Evolutionary conservation across 1,139 yeast genomes (phyloP).

Genomic region (Suhomyces bolitotheri): DNA sequence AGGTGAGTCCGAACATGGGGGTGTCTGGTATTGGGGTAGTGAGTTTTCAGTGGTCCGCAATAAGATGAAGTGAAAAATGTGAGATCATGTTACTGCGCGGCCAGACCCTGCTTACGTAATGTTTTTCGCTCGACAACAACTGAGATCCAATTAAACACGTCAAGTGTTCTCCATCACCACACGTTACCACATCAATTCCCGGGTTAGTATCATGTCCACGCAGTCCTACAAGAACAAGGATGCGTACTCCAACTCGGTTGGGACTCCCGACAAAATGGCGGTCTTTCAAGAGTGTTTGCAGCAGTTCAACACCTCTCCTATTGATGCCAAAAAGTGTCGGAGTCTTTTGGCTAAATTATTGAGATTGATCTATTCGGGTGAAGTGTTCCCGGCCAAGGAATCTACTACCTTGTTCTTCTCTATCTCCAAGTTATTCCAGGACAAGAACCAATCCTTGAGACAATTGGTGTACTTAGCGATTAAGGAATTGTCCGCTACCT

Average conservation of each 20-base stretch:
- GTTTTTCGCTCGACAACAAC: constrained; percentile 11
- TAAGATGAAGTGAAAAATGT: constrained; percentile 1
- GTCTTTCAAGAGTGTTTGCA: constrained; percentile 94
- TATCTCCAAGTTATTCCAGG: constrained; percentile 91
- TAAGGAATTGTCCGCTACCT: constrained; percentile 80
- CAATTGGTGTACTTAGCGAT: constrained; percentile 93
- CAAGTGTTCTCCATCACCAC: constrained; percentile 4
- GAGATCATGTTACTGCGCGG: neutral
- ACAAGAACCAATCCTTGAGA: constrained; percentile 85
- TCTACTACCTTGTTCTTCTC: constrained; percentile 93
- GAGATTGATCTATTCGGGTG: constrained; percentile 78
- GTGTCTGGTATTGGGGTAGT: constrained; percentile 1
- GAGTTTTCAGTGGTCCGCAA: neutral
- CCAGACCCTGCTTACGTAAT: constrained; percentile 4
- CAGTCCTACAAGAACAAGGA: constrained; percentile 82
- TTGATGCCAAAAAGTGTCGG: constrained; percentile 86
- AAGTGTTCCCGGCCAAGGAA: constrained; percentile 82
- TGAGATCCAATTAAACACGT: constrained; percentile 13
- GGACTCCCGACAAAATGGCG: constrained; percentile 89
- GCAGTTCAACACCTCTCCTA: constrained; percentile 90
- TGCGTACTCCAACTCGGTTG: constrained; percentile 52
- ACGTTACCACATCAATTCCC: constrained; percentile 3
- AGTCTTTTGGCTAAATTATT: constrained; percentile 70
- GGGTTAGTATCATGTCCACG: constrained; percentile 60
- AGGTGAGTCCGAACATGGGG: constrained; percentile 22